Base-by-base conservation (phyloP, 352 stramenopile species). In the Hyaloperonospora arabidopsidis region DNA sequence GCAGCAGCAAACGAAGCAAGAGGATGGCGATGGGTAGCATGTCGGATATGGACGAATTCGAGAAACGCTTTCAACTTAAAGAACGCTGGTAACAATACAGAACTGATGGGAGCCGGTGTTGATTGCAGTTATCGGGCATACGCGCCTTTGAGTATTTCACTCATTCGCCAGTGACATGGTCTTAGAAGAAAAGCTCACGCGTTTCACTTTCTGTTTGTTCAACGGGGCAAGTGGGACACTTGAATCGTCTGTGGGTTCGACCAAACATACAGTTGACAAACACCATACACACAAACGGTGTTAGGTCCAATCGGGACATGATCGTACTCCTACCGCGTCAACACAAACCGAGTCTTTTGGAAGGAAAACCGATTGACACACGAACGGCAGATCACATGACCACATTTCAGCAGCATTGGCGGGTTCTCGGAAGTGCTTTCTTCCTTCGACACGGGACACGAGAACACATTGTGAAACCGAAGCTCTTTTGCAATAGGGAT, bases 381-480 rank as follows among this genome's bases (percentile, higher is more conserved):
- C 3, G 75, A 76, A 40, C 72, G 76, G 59, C 83, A 91, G 35
- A 95, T 89, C 1, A 86, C 84, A 53, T 95, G 85, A 1, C 85
- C 85, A 41, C 85, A 95, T 57, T 91, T 92, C 15, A 95, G 68
- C 47, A 95, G 64, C 65, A 91, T 79, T 43, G 85, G 85, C 18
- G 85, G 84, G 41, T 95, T 94, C 0, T 74, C 72, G 21, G 79
- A 71, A n/a, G 82, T 85, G 59, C 79, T 89, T 53, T 90, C 80
- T 67, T 95, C 85, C 58, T 92, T 89, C 0, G 82, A 90, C 12
- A 95, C 82, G 18, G 85, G 85, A 34, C 85, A 95, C 25, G 80
- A 86, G 32, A 95, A 94, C 21, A 95, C 80, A 5, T 72, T 90
- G 60, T 95, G 85, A 59, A 93, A 95, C 19, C 81, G 81, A 52